These are phyloP conservation scores for Maudiozyma saulgeensis DNA, from an alignment of 805 yeast species.

Conservation along the genomic window DNA sequence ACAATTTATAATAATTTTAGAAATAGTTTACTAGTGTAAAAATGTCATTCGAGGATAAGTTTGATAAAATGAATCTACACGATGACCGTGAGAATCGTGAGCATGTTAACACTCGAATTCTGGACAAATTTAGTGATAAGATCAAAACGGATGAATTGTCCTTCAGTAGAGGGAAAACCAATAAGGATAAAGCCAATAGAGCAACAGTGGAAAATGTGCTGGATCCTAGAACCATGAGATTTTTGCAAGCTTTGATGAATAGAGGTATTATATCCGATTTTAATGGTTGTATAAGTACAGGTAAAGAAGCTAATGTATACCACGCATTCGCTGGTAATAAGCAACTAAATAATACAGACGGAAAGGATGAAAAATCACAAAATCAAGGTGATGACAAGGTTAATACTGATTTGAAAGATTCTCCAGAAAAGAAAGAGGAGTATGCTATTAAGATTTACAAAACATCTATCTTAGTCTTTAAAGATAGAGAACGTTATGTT, in stretches of 20 bases:
- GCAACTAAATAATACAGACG: slow-evolving; percentile 1
- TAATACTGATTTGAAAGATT: background rate
- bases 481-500: slow-evolving; percentile 91
- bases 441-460: slow-evolving; percentile 90
- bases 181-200: slow-evolving; percentile 79
- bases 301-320: slow-evolving; percentile 98
- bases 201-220: slow-evolving; percentile 96
- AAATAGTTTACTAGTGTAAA: background rate
- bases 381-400: slow-evolving; percentile 1
- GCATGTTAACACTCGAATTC: slow-evolving; percentile 39
- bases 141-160: slow-evolving; percentile 56
- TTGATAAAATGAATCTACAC: slow-evolving; percentile 11
- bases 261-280: slow-evolving; percentile 77
- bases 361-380: background rate
- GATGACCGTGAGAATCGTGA: slow-evolving; percentile 9
- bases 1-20: background rate
- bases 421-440: slow-evolving; percentile 32
- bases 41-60: slow-evolving; percentile 19
- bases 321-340: slow-evolving; percentile 48
- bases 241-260: slow-evolving; percentile 70
- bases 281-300: slow-evolving; percentile 91
- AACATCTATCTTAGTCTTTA: slow-evolving; percentile 93
- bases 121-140: slow-evolving; percentile 51
- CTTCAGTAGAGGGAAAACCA: slow-evolving; percentile 45
- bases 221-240: slow-evolving; percentile 86